Percentiles rank a stretch among this genome's conserved stretches.
phyloP scores from a whole-genome alignment of 2,329 filamentous ascomycete species.

The Epichloe elymi region DNA sequence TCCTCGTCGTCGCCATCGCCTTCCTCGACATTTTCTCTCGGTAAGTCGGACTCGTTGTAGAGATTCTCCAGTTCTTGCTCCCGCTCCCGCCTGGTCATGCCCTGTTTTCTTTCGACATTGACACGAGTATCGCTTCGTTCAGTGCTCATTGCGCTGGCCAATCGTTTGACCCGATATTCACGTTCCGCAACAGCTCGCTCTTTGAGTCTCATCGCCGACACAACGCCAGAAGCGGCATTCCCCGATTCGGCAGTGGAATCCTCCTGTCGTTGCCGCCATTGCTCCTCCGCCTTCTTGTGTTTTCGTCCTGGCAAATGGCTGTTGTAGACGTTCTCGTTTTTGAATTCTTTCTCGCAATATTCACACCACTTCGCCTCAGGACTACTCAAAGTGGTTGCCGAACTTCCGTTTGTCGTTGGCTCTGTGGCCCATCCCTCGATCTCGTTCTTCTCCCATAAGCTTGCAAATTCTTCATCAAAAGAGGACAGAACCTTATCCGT shows the following conservation, averaged over 20 bases:
- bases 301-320: constrained; percentile 83
- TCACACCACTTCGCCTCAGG: constrained; percentile 72
- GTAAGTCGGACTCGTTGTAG: constrained; percentile 34
- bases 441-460: constrained; percentile 67
- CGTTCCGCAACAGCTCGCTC: constrained; percentile 83
- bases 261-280: constrained; percentile 37
- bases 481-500: constrained; percentile 61
- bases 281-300: constrained; percentile 60
- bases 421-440: constrained; percentile 67
- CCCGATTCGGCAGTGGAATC: constrained; percentile 20
- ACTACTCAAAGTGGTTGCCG: constrained; percentile 18
- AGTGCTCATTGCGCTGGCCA: constrained; percentile 71
- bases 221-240: constrained; percentile 12
- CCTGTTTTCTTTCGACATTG: constrained; percentile 91
- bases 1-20: constrained; percentile 60
- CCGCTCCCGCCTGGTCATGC: constrained; percentile 93
- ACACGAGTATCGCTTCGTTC: constrained; percentile 81
- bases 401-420: constrained; percentile 18
- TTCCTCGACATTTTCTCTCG: constrained; percentile 29
- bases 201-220: constrained; percentile 50
- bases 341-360: constrained; percentile 89
- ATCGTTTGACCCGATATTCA: constrained; percentile 68
- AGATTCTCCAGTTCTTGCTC: constrained; percentile 87
- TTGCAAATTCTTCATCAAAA: constrained; percentile 76
- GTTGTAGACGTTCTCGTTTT: constrained; percentile 89